A percentile compares a stretch with the other conserved stretches of the same genome.
phyloP scores from a whole-genome alignment of 2,329 filamentous ascomycete genomes.

The Alternaria arborescens region DNA sequence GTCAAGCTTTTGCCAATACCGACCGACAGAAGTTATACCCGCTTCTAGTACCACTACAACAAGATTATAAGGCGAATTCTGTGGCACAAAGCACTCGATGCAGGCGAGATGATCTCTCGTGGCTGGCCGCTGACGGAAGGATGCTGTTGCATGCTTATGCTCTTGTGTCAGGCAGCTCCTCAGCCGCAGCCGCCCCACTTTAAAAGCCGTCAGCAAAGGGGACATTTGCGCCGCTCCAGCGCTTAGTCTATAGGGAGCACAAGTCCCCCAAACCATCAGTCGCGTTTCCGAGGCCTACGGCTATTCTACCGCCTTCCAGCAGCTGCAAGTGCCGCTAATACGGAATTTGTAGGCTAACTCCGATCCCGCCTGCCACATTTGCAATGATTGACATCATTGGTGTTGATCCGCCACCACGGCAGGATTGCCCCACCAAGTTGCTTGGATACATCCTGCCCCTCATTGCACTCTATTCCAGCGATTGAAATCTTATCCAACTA shows the following conservation, averaged over 20 bases:
- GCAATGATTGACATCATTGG: constrained; percentile 20
- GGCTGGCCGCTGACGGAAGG: background rate
- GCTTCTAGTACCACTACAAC: constrained; percentile 5
- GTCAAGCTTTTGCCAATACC: constrained; percentile 34
- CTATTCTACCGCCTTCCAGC: background rate
- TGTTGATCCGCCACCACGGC: background rate
- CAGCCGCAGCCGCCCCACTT: constrained; percentile 1
- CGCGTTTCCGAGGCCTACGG: background rate
- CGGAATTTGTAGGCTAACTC: background rate
- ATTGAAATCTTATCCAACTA: background rate
- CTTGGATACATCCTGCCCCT: constrained; percentile 17
- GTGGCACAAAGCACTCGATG: background rate
- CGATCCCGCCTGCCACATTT: constrained; percentile 8
- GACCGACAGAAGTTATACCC: constrained; percentile 3
- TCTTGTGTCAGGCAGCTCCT: background rate
- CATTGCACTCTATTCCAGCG: constrained; percentile 7
- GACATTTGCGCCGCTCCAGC: background rate
- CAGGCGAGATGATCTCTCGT: background rate
- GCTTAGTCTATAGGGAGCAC: background rate
- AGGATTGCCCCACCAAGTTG: constrained; percentile 19
- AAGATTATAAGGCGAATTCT: background rate
- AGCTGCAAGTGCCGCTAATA: background rate
- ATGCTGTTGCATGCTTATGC: background rate
- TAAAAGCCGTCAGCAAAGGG: constrained; percentile 4
- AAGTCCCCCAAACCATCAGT: background rate